phyloP scores from a whole-genome alignment of 495 filamentous ascomycete genomes.

The Aspergillus biplanus region DNA sequence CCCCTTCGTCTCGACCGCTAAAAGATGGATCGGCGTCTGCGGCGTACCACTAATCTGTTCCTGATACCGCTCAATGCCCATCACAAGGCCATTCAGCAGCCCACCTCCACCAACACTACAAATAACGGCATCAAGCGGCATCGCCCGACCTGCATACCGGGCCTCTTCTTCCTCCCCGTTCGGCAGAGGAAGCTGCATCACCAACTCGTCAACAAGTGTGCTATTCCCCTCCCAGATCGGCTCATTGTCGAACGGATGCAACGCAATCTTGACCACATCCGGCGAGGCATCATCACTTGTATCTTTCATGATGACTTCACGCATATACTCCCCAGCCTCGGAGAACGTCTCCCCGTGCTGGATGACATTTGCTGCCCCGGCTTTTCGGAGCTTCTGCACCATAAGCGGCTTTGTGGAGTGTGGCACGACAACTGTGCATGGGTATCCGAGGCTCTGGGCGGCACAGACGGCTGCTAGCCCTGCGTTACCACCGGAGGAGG shows the following conservation, averaged over 20 bases:
- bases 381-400: constrained; percentile 69
- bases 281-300: background rate
- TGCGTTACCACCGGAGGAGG: constrained; percentile 86
- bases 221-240: constrained; percentile 82
- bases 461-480: constrained; percentile 89
- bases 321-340: constrained; percentile 77
- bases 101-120: constrained; percentile 92
- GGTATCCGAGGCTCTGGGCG: constrained; percentile 65
- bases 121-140: constrained; percentile 67
- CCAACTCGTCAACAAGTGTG: constrained; percentile 75
- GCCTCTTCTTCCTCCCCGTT: constrained; percentile 36
- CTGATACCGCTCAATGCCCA: constrained; percentile 61
- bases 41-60: background rate
- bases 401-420: constrained; percentile 67
- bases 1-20: constrained; percentile 84
- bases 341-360: constrained; percentile 72
- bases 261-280: constrained; percentile 77
- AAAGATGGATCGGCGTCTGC: constrained; percentile 53
- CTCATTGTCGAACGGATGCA: constrained; percentile 80
- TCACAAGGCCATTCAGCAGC: constrained; percentile 76
- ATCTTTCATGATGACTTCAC: constrained; percentile 59
- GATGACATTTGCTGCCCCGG: constrained; percentile 71
- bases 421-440: constrained; percentile 84
- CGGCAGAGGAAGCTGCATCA: constrained; percentile 54
- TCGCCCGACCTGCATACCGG: constrained; percentile 35